Percentiles rank a stretch among this genome's conserved stretches.
phyloP scores from a whole-genome alignment of 208 protist species.

The Leishmania braziliensis region DNA sequence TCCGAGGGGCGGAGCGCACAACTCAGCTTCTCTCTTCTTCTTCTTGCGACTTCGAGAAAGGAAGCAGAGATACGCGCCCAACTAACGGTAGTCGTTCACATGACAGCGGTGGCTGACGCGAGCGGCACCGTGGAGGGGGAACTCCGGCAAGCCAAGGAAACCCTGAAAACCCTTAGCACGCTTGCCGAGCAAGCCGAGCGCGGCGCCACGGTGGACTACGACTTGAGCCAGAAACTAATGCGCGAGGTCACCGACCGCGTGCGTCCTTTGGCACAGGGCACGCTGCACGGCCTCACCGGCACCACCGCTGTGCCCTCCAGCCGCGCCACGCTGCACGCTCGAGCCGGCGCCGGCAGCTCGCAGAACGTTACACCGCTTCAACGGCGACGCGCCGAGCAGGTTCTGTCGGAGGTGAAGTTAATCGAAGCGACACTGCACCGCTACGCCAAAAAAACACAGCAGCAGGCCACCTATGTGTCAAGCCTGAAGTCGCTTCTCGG shows the following conservation, averaged over 20 bases:
- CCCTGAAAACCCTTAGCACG: conserved; percentile 36
- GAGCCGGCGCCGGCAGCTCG: conserved; percentile 11
- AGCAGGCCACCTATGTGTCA: conserved; percentile 33
- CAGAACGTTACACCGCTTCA: conserved; percentile 57
- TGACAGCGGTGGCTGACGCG: background rate
- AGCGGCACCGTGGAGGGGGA: conserved; percentile 42
- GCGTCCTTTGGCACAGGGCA: conserved; percentile 36
- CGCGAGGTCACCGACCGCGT: conserved; percentile 26
- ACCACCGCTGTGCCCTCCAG: conserved; percentile 17
- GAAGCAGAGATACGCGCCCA: background rate
- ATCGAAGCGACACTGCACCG: conserved; percentile 51
- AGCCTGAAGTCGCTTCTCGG: conserved; percentile 62
- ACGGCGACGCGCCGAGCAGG: conserved; percentile 57
- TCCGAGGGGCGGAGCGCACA: background rate
- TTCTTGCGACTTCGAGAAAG: background rate
- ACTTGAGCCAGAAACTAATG: conserved; percentile 24
- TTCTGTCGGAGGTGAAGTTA: conserved; percentile 64
- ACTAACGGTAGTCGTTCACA: background rate
- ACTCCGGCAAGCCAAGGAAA: conserved; percentile 54
- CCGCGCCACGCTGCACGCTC: conserved; percentile 15
- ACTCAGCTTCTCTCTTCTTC: background rate
- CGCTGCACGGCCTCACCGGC: conserved; percentile 19
- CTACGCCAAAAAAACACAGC: conserved; percentile 41
- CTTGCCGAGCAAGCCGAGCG: conserved; percentile 52
- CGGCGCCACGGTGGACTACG: conserved; percentile 35